A percentile compares a stretch with the other conserved stretches of the same genome.
Conservation (phyloP, 768 basidiomycete genomes). For the Dentipellis sp. region DNA sequence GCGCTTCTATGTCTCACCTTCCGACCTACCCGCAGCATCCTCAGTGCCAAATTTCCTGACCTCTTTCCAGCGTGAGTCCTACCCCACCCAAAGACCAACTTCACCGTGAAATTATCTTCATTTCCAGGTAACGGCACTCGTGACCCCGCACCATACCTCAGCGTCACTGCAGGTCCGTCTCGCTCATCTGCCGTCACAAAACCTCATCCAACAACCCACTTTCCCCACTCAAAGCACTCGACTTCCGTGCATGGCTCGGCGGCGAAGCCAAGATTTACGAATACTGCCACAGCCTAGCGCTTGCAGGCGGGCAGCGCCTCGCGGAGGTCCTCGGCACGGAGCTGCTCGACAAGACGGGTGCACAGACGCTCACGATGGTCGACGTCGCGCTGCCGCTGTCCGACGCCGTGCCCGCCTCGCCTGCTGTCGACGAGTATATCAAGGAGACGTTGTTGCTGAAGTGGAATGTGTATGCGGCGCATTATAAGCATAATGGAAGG, state of each 20-base stretch:
- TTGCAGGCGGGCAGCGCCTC: slow-evolving; percentile 53
- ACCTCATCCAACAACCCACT: not conserved
- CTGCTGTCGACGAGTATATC: slow-evolving; percentile 11
- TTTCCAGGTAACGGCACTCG: slow-evolving; percentile 54
- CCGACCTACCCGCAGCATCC: slow-evolving; percentile 23
- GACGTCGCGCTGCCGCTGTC: slow-evolving; percentile 33
- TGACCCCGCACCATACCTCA: slow-evolving; percentile 45
- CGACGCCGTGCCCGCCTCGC: slow-evolving; percentile 14
- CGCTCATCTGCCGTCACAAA: not conserved
- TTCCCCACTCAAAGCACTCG: slow-evolving; percentile 38
- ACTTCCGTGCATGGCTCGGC: slow-evolving; percentile 66
- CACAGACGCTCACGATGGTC: slow-evolving; percentile 68
- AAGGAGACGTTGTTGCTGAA: slow-evolving; percentile 17
- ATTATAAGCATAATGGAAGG: slow-evolving; percentile 21
- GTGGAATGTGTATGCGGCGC: slow-evolving; percentile 21
- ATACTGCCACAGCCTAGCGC: slow-evolving; percentile 63
- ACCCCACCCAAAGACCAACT: not conserved
- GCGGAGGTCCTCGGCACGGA: slow-evolving; percentile 52
- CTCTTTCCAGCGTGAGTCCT: slow-evolving; percentile 43
- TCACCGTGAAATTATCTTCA: not conserved
- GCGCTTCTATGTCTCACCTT: slow-evolving; percentile 39
- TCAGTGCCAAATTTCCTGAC: slow-evolving; percentile 30
- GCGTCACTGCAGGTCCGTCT: slow-evolving; percentile 40
- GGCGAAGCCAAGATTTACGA: slow-evolving; percentile 64
- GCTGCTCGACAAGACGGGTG: slow-evolving; percentile 46